Percentiles rank a stretch among this genome's conserved stretches.
Evolutionary conservation across 2,329 filamentous ascomycete genomes (phyloP).

Genomic region (Peltaster fructicola): DNA sequence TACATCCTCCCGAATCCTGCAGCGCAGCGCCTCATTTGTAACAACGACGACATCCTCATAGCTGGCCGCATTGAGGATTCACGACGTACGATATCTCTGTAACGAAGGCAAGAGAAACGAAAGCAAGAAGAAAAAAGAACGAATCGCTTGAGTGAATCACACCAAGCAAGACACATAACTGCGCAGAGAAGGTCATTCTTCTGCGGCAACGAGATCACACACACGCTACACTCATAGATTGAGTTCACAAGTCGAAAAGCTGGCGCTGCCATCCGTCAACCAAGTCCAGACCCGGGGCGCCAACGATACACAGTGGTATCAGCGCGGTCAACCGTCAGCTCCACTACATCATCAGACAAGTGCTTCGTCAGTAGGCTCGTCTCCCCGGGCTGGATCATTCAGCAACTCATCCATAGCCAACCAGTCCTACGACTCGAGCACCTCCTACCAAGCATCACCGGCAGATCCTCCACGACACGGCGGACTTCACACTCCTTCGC

Average conservation of each 20-base stretch:
- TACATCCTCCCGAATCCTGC: neutral
- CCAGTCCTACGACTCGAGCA: slow-evolving; percentile 31
- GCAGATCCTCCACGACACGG: slow-evolving; percentile 23
- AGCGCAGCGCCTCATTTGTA: neutral
- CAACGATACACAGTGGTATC: slow-evolving; percentile 26
- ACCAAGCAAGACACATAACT: no score
- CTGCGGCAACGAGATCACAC: neutral
- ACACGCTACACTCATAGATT: slow-evolving; percentile 20
- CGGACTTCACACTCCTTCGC: slow-evolving; percentile 59
- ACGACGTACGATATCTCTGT: neutral
- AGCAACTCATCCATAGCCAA: slow-evolving; percentile 37
- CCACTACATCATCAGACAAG: slow-evolving; percentile 23
- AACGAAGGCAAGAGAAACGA: neutral
- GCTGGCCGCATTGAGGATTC: neutral
- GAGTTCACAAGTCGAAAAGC: slow-evolving; percentile 81
- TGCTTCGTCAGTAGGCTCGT: slow-evolving; percentile 53
- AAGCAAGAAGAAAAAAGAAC: neutral
- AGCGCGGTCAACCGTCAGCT: slow-evolving; percentile 4
- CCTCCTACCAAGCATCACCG: slow-evolving; percentile 38
- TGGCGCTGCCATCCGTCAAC: slow-evolving; percentile 81
- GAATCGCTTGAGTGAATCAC: neutral
- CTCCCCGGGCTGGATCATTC: slow-evolving; percentile 60
- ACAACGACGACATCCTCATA: neutral
- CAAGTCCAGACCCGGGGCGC: slow-evolving; percentile 66
- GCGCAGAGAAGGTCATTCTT: neutral